Evolutionary conservation across 1,284 basidiomycete species (phyloP), one percentile per base, ranked within the genome.

Genomic region (Heterobasidion occidentale): DNA sequence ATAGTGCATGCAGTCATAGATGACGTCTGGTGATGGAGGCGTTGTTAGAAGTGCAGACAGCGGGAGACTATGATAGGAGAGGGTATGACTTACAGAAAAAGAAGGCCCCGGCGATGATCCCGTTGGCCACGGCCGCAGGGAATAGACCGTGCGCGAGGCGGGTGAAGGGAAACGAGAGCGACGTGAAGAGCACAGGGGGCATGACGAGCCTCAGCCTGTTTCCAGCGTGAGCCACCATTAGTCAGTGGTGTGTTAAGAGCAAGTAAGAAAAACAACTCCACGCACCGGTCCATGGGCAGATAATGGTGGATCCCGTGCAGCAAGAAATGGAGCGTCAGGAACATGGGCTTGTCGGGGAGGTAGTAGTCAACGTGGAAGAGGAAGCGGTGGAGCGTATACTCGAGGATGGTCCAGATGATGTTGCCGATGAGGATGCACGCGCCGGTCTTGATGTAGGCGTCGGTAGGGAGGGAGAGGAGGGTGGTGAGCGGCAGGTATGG

Each of bases 271-370:
- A 45, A 38, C 12, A 53, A 9, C 48, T 52, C 45, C 9, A 67
- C 78, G 60, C 65, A 90, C 90, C 84, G 77, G 69, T 97, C 95
- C 94, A 97, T 97, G 15, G 94, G 96, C 57, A 99, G 77, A 68
- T 96, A 99, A 74, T 99, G 96, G 70, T 99, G 96, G 50, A 99
- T 86, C 20, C 97, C 96, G 69, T 99, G 96, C 65, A 95, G 77
- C 65, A 94, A 71, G 74, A 99, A 99, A 71, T 99, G 96, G 38
- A 98, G 70, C 51, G 86, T 85, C 65, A 99, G 77, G 69, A 89
- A 92, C 58, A 77, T 73, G 19, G 89, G 88, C 57, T 76, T 78
- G 70, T 98, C 96, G 7, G 96, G 97, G 14, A 99, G 80, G 64
- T 81, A 69, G n/a, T 86, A 76, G 71, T 99, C 97, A 63, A 99